Evolutionary conservation across 2,329 filamentous ascomycete species (phyloP), one percentile per base, ranked within the genome.

Genomic region (Colletotrichum abscissum): DNA sequence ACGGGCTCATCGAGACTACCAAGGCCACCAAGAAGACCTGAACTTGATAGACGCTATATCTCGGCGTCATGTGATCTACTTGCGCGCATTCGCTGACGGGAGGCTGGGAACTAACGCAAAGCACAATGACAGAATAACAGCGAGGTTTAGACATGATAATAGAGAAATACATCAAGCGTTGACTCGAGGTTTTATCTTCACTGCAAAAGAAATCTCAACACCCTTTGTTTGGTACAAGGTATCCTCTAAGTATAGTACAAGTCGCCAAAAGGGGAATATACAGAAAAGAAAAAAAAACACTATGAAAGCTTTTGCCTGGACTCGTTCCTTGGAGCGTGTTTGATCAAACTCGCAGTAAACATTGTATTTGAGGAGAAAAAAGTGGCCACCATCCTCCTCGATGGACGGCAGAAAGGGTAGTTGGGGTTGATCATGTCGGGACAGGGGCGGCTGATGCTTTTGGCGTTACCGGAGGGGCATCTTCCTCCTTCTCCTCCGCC

Each of bases 1-100:
- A 79, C 2, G 82, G 81, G 0, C 73, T 87, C 72, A 19, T 85
- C 35, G 76, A 77, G 46, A n/a, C 56, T 11, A 30, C 52, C 42
- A 58, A 54, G 46, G 24, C 56, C 16, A 30, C 30, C 42, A 58
- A 54, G n/a, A 4, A 54, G 7, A 11, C 46, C 8, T 14, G 7
- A 58, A 57, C 33, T 4, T 56, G 63, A 69, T 16, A 64, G 30
- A 7, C 1, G 26, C 12, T 24, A 2, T 16, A 24, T 28, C 22
- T 5, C 4, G n/a, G 52, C n/a, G 22, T 55, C 3, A 46, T 4
- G 8, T 35, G 14, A 28, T 12, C 22, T 1, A n/a, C 26, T 30
- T 63, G 4, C 3, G 42, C 19, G 19, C 8, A 49, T 49, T 49
- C 19, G 19, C 19, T 49, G 7, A 22, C 19, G 42, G 42, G 19